These are phyloP conservation scores for Populus nigra DNA, from an alignment of 345 rosid species.

Conservation along the genomic window DNA sequence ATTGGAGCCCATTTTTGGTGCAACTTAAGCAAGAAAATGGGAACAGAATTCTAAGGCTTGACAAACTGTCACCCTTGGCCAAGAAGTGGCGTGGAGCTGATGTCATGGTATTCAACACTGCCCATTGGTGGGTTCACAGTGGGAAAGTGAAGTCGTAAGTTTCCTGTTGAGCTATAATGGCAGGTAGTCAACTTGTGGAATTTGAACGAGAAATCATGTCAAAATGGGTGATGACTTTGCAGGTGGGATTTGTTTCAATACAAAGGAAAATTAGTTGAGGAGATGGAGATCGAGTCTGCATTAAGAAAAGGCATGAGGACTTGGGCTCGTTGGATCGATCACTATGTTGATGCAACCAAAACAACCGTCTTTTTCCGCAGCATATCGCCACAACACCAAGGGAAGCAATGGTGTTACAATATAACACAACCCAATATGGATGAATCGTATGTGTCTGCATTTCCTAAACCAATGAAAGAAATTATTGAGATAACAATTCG, in stretches of 20 bases:
- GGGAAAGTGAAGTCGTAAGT: conserved; percentile 29
- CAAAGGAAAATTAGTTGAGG: conserved; percentile 23
- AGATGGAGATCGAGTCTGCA: conserved; percentile 39
- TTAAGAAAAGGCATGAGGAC: conserved; percentile 37
- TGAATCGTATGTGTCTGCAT: conserved; percentile 18
- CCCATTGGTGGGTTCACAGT: conserved; percentile 50
- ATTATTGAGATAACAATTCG: conserved; percentile 26
- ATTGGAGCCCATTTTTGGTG: conserved; percentile 50
- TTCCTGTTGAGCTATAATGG: background rate
- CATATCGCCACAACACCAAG: conserved; percentile 47
- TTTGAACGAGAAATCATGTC: background rate
- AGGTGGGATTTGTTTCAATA: conserved; percentile 46
- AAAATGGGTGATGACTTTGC: conserved; percentile 7
- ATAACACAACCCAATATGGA: conserved; percentile 30
- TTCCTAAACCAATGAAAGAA: conserved; percentile 22
- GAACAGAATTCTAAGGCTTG: conserved; percentile 38
- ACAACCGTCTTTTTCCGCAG: conserved; percentile 45
- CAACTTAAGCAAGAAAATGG: conserved; percentile 22
- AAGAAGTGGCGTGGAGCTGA: conserved; percentile 41
- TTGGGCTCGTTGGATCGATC: conserved; percentile 50
- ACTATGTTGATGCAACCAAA: conserved; percentile 23
- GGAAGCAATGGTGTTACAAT: conserved; percentile 32
- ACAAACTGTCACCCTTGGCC: conserved; percentile 27
- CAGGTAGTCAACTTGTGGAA: background rate
- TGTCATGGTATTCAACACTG: conserved; percentile 53